These are phyloP conservation scores for Teratosphaeria destructans DNA, from an alignment of 2,329 filamentous ascomycete species.

Conservation along the genomic window DNA sequence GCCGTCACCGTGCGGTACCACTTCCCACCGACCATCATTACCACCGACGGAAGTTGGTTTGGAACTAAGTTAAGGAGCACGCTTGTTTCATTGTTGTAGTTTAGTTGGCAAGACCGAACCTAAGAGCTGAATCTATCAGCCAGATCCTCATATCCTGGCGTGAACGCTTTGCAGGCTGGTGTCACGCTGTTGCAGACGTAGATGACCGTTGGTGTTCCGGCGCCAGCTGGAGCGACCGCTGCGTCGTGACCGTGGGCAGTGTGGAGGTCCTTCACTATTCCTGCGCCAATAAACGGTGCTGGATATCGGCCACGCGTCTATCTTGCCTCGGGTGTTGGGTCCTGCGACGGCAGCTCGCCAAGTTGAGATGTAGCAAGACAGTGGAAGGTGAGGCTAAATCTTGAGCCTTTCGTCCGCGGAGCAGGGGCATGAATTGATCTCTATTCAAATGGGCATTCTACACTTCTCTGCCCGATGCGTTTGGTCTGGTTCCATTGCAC, in stretches of 20 bases:
- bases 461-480: neutral
- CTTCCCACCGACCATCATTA: slow-evolving; percentile 6
- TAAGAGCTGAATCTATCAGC: slow-evolving; percentile 1
- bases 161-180: slow-evolving; percentile 12
- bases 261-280: slow-evolving; percentile 5
- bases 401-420: neutral
- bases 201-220: slow-evolving; percentile 21
- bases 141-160: slow-evolving; percentile 7
- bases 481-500: neutral
- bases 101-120: slow-evolving; percentile 11
- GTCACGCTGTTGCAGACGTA: slow-evolving; percentile 35
- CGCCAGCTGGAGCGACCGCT: slow-evolving; percentile 8
- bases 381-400: neutral
- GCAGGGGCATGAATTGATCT: neutral
- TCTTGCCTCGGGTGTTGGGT: neutral
- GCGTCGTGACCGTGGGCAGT: slow-evolving; percentile 10
- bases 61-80: slow-evolving; percentile 14
- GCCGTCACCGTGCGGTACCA: slow-evolving; percentile 14
- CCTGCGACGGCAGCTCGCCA: too few species aligned
- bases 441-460: neutral
- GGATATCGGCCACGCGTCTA: neutral
- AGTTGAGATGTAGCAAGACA: too few species aligned
- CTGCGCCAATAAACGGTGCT: neutral
- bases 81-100: slow-evolving; percentile 8
- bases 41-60: slow-evolving; percentile 13